Evolutionary conservation across 169 alveolate species (phyloP).

Genomic region (Theileria luwenshuni): DNA sequence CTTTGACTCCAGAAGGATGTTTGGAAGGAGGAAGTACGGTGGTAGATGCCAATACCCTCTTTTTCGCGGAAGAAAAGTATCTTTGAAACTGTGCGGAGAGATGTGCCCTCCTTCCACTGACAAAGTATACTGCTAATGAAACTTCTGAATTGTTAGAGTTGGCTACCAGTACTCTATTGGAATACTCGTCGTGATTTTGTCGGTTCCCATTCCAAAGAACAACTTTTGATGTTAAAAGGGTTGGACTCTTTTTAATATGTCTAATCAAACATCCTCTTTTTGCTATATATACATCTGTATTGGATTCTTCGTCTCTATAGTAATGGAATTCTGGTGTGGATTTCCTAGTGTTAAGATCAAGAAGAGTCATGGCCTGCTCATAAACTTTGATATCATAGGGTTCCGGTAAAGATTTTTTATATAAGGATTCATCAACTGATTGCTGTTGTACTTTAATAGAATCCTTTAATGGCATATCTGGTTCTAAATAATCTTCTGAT

Average conservation of each 20-base stretch:
- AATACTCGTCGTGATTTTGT: background rate
- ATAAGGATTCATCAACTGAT: no score
- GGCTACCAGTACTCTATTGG: background rate
- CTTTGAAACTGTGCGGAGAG: background rate
- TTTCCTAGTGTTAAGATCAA: no score
- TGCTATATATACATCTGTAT: constrained; percentile 1
- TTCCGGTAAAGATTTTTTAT: no score
- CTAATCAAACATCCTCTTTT: constrained; percentile 9
- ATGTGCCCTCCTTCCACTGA: constrained; percentile 4
- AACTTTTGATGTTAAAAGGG: no score
- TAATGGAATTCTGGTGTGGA: constrained; percentile 4
- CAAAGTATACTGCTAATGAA: background rate
- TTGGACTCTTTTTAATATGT: background rate
- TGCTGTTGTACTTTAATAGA: no score
- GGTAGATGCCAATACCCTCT: background rate
- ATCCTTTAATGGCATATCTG: no score
- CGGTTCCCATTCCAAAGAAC: no score
- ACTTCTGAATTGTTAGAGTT: background rate
- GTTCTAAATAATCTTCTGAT: no score
- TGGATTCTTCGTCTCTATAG: background rate
- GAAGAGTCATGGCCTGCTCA: no score
- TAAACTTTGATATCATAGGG: no score
- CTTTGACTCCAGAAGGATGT: background rate
- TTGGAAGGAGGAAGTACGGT: constrained; percentile 1
- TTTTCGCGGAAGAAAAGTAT: background rate